A percentile compares a stretch with the other conserved stretches of the same genome.
Conservation (phyloP, 441 rosid genomes). For the Mallotus japonicus region DNA sequence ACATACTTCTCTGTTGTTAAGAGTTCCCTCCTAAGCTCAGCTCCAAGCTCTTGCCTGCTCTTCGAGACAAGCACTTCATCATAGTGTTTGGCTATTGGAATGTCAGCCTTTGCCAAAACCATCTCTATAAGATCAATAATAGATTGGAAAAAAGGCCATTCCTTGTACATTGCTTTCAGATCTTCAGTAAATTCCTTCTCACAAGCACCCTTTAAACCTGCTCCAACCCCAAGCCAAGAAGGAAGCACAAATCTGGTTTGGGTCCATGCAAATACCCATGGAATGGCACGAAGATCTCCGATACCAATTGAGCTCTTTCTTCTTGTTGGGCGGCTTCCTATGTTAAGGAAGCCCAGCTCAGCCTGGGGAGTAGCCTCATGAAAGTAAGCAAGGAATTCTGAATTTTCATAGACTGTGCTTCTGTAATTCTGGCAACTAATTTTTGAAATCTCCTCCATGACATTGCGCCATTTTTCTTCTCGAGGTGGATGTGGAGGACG, state of each 20-base stretch:
- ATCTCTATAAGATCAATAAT: constrained; percentile 92
- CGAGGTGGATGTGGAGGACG: constrained; percentile 82
- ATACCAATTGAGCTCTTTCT: constrained; percentile 81
- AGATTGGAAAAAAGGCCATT: constrained; percentile 95
- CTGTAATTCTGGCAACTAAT: constrained; percentile 79
- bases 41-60: constrained; percentile 68
- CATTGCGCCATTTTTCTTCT: constrained; percentile 84
- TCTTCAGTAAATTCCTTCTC: constrained; percentile 79
- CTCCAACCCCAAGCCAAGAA: constrained; percentile 97
- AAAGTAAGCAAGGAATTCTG: constrained; percentile 84
- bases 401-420: constrained; percentile 78
- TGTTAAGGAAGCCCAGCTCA: constrained; percentile 91
- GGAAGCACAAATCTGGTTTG: constrained; percentile 96
- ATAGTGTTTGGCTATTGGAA: constrained; percentile 84
- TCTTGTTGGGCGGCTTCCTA: constrained; percentile 87
- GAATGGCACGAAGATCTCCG: constrained; percentile 92
- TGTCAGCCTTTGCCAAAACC: constrained; percentile 89
- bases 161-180: constrained; percentile 77
- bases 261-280: constrained; percentile 96
- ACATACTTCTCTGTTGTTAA: constrained; percentile 65
- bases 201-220: constrained; percentile 79
- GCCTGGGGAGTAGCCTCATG: constrained; percentile 98
- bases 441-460: constrained; percentile 92
- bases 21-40: constrained; percentile 62
- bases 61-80: constrained; percentile 80